Evolutionary conservation across 2,329 filamentous ascomycete genomes (phyloP).

Genomic region (Aspergillus candidus): DNA sequence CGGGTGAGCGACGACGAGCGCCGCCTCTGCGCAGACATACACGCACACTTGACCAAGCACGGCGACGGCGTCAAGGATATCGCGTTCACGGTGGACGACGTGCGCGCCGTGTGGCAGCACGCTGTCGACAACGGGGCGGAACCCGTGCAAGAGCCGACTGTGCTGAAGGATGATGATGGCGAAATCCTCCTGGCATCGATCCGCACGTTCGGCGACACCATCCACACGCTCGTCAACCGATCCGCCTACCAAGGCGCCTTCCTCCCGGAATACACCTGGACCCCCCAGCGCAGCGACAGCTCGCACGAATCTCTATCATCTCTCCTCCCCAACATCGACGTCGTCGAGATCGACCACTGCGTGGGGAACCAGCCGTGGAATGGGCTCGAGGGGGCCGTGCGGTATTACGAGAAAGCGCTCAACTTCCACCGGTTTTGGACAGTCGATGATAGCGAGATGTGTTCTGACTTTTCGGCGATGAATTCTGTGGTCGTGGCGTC

Average conservation of each 20-base stretch:
- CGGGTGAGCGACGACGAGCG: constrained; percentile 41
- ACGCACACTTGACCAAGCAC: constrained; percentile 72
- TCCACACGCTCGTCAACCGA: too few relatives aligned
- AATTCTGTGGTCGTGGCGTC: constrained; percentile 80
- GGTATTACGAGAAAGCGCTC: constrained; percentile 48
- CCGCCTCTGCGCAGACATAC: constrained; percentile 60
- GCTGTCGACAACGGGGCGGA: constrained; percentile 49
- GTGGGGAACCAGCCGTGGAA: too few relatives aligned
- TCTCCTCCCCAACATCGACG: too few relatives aligned
- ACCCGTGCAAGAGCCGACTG: constrained; percentile 6
- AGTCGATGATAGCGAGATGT: constrained; percentile 82
- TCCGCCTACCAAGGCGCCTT: too few relatives aligned
- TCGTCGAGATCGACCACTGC: too few relatives aligned
- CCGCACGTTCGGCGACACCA: too few relatives aligned
- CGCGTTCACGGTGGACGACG: constrained; percentile 80
- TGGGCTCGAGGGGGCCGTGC: too few relatives aligned
- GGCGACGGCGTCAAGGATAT: constrained; percentile 87
- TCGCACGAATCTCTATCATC: too few relatives aligned
- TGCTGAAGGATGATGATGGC: background rate
- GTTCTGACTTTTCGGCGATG: constrained; percentile 80
- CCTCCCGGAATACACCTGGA: too few relatives aligned
- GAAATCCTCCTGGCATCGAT: too few relatives aligned
- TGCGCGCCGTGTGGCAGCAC: constrained; percentile 64
- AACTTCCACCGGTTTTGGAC: constrained; percentile 93
- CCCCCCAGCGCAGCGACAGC: too few relatives aligned